Evolutionary conservation across 2,329 filamentous ascomycete species (phyloP).

Genomic region (Eutypella sp.): DNA sequence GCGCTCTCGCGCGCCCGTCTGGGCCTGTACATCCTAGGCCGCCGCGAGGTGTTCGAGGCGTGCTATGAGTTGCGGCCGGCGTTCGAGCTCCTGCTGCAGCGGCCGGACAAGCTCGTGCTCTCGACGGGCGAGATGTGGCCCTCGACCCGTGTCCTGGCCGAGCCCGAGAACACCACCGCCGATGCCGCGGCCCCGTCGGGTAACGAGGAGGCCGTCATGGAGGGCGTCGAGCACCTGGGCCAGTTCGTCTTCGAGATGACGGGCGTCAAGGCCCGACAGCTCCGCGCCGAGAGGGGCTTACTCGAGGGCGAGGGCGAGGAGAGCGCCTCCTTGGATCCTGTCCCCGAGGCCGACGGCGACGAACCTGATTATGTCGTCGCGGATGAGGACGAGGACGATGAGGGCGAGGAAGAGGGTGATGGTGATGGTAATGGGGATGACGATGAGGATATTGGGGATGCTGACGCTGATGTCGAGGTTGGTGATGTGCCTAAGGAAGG

Average conservation of each 20-base stretch:
- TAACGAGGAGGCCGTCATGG: slow-evolving; percentile 70
- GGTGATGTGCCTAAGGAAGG: neutral
- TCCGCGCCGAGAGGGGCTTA: slow-evolving; percentile 36
- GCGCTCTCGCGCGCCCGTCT: slow-evolving; percentile 88
- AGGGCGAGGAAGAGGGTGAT: slow-evolving; percentile 11
- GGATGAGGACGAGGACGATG: slow-evolving; percentile 20
- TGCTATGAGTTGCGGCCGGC: slow-evolving; percentile 84
- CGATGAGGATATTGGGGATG: slow-evolving; percentile 3
- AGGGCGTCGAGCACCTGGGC: slow-evolving; percentile 86
- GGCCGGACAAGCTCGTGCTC: slow-evolving; percentile 76
- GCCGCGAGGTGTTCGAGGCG: slow-evolving; percentile 80
- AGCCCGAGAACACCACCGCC: slow-evolving; percentile 20
- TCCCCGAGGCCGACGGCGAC: slow-evolving; percentile 18
- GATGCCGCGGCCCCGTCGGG: slow-evolving; percentile 39
- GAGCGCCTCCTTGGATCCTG: slow-evolving; percentile 7
- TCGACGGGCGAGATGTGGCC: slow-evolving; percentile 86
- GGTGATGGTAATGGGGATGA: slow-evolving; percentile 6
- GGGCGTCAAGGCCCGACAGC: slow-evolving; percentile 50
- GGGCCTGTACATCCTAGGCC: slow-evolving; percentile 87
- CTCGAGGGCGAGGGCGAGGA: slow-evolving; percentile 22
- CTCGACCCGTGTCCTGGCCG: slow-evolving; percentile 47
- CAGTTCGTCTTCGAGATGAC: slow-evolving; percentile 98
- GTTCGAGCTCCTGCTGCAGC: slow-evolving; percentile 70
- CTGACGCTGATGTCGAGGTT: neutral
- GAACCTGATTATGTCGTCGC: slow-evolving; percentile 19